phyloP scores from a whole-genome alignment of 257 asterid species.

The Nicotiana tabacum region DNA sequence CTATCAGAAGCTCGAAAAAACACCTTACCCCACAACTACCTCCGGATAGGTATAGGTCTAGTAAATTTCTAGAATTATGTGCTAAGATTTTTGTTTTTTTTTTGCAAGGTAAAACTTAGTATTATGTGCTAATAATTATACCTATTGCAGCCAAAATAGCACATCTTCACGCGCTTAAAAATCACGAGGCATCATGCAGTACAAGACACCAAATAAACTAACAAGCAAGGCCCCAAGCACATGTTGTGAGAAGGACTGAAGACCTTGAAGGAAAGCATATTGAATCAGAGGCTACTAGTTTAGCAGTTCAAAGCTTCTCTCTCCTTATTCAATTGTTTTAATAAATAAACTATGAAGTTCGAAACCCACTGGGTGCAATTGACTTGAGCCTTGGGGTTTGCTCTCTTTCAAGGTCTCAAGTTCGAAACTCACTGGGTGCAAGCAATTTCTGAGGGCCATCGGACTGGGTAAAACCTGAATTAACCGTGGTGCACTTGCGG shows the following conservation, averaged over 20 bases:
- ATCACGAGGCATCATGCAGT: background rate
- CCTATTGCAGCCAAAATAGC: background rate
- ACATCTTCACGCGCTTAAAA: background rate
- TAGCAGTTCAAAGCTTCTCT: background rate
- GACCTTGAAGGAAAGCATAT: conserved; percentile 1
- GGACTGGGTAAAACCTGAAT: too few relatives aligned
- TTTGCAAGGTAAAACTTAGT: background rate
- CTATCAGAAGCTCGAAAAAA: background rate
- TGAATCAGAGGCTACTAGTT: background rate
- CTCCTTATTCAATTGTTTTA: background rate
- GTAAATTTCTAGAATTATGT: background rate
- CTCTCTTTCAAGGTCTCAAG: too few relatives aligned
- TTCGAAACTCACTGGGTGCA: too few relatives aligned
- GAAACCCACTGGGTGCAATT: too few relatives aligned
- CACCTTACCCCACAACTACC: background rate
- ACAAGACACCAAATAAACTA: background rate
- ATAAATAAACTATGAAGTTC: background rate
- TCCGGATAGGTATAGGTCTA: background rate
- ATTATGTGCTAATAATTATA: background rate
- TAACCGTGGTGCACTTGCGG: too few relatives aligned
- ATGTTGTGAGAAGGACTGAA: background rate
- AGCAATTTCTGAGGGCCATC: too few relatives aligned
- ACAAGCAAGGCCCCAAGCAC: background rate
- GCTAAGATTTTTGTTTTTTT: background rate
- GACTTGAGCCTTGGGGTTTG: too few relatives aligned